phyloP scores from a whole-genome alignment of 1,139 yeast species.

The Geotrichum macrosporum region DNA sequence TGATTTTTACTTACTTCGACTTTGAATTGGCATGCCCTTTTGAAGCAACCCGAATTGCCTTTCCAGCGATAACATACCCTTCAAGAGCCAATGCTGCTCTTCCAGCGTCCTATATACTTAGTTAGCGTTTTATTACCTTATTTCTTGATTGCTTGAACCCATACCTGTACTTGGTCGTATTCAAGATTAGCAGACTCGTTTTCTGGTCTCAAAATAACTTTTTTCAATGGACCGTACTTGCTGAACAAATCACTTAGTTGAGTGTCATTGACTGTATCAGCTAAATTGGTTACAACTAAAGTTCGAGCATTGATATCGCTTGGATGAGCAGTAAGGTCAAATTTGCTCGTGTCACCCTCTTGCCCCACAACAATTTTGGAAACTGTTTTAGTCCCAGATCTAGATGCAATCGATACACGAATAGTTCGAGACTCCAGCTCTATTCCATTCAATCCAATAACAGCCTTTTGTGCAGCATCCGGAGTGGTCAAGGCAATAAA shows the following conservation, averaged over 20 bases:
- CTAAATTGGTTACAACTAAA: constrained; percentile 29
- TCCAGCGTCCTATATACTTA: constrained; percentile 47
- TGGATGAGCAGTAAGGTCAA: constrained; percentile 3
- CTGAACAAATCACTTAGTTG: constrained; percentile 37
- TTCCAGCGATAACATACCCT: constrained; percentile 42
- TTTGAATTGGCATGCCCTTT: constrained; percentile 1
- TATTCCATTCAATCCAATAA: constrained; percentile 25
- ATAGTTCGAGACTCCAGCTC: constrained; percentile 26
- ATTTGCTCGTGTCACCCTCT: neutral
- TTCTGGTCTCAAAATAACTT: constrained; percentile 48
- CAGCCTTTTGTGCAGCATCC: constrained; percentile 32
- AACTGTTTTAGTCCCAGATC: constrained; percentile 13
- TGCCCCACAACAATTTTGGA: constrained; percentile 12
- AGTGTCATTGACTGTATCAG: constrained; percentile 31
- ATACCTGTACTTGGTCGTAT: constrained; percentile 40
- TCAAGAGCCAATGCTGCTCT: constrained; percentile 51
- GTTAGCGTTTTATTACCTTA: constrained; percentile 3
- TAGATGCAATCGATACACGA: constrained; percentile 25
- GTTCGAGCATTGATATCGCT: constrained; percentile 24
- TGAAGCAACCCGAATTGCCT: constrained; percentile 29
- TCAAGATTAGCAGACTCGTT: constrained; percentile 53
- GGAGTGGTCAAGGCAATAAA: constrained; percentile 32
- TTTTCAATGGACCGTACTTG: constrained; percentile 48
- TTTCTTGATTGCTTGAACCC: neutral
- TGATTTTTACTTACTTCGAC: constrained; percentile 1